phyloP scores from a whole-genome alignment of 2,329 filamentous ascomycete genomes.

The Nothomitra cinnamomea region DNA sequence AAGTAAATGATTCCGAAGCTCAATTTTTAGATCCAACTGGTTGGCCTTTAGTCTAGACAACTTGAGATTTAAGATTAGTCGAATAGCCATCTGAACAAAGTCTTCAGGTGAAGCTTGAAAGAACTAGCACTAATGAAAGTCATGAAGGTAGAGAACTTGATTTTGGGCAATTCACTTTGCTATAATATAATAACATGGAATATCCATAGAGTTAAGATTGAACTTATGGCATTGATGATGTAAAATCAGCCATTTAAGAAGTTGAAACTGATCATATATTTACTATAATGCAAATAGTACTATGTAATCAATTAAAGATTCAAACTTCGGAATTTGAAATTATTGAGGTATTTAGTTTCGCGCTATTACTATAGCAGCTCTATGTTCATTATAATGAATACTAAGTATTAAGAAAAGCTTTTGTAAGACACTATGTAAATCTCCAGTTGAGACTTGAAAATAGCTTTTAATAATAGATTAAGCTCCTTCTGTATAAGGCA shows the following conservation, averaged over 20 bases:
- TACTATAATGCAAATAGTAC: not conserved
- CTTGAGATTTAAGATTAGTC: no score
- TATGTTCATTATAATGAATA: not conserved
- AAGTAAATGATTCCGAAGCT: no score
- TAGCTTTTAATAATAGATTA: conserved; percentile 1
- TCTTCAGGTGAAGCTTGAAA: no score
- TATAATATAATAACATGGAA: not conserved
- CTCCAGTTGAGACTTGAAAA: not conserved
- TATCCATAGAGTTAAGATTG: not conserved
- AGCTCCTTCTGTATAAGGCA: not conserved
- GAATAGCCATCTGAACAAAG: not conserved
- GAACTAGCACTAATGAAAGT: no score
- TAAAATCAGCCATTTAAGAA: not conserved
- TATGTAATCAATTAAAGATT: not conserved
- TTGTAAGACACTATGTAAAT: no score
- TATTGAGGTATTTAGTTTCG: not conserved
- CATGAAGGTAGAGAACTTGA: not conserved
- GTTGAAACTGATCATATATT: not conserved
- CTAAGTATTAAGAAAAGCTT: not conserved
- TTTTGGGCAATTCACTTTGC: not conserved
- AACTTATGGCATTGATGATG: not conserved
- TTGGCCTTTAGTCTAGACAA: no score
- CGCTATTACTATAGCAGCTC: not conserved
- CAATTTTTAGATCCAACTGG: no score
- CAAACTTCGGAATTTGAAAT: not conserved